Evolutionary conservation across 441 rosid species (phyloP).

Genomic region (Populus hybrid): DNA sequence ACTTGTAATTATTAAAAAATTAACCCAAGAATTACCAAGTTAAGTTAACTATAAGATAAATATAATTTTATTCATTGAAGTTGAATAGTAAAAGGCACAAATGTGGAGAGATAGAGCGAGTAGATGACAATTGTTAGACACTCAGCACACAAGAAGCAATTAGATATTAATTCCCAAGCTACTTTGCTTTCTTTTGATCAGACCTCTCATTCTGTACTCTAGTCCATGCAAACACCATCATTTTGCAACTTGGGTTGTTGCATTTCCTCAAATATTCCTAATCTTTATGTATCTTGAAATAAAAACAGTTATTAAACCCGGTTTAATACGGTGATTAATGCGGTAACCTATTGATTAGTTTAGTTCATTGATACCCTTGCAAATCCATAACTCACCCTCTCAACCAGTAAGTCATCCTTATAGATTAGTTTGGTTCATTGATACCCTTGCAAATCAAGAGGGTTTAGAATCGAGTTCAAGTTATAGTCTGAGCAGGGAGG

Average conservation of each 20-base stretch:
- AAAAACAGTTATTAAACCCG: no score
- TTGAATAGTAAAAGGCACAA: neutral
- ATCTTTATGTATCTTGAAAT: no score
- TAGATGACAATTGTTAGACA: neutral
- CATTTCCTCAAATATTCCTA: neutral
- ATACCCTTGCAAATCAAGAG: no score
- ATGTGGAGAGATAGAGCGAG: neutral
- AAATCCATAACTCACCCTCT: no score
- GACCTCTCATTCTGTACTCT: neutral
- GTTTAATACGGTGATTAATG: neutral
- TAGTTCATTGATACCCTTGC: neutral
- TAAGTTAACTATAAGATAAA: neutral
- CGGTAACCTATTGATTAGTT: neutral
- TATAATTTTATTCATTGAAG: neutral
- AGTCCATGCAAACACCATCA: neutral
- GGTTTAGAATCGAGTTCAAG: no score
- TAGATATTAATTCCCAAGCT: neutral
- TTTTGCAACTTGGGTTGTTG: neutral
- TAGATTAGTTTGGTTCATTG: neutral
- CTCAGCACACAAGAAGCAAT: neutral
- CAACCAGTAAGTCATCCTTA: no score
- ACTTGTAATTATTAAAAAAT: no score
- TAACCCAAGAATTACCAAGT: no score
- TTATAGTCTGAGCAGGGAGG: no score
- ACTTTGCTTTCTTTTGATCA: neutral